These are phyloP conservation scores for Alternaria atra DNA, from an alignment of 2,329 filamentous ascomycete genomes.

Conservation along the genomic window DNA sequence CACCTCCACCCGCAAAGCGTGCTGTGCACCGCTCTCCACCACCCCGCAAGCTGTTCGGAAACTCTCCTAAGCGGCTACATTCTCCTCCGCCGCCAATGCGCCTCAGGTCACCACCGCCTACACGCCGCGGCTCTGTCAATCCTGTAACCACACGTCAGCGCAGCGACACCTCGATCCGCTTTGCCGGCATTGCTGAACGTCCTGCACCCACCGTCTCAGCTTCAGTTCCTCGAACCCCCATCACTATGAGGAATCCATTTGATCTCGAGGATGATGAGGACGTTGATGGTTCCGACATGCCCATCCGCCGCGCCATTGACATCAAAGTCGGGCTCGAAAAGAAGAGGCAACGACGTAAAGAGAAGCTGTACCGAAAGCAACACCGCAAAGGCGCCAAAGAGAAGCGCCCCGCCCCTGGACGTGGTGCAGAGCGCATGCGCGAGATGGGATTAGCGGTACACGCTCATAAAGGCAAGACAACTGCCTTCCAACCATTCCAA, in stretches of 20 bases:
- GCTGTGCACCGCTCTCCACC: slow-evolving; percentile 42
- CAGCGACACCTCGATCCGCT: slow-evolving; percentile 54
- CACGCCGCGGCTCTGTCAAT: slow-evolving; percentile 55
- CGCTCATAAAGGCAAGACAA: slow-evolving; percentile 66
- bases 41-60: slow-evolving; percentile 68
- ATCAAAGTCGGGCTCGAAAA: slow-evolving; percentile 91
- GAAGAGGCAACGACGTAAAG: slow-evolving; percentile 90
- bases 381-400: slow-evolving; percentile 82
- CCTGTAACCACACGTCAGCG: slow-evolving; percentile 46
- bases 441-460: slow-evolving; percentile 88
- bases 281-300: slow-evolving; percentile 58
- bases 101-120: slow-evolving; percentile 74
- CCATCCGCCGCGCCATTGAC: slow-evolving; percentile 92
- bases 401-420: slow-evolving; percentile 74
- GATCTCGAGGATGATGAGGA: slow-evolving; percentile 53
- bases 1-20: slow-evolving; percentile 55
- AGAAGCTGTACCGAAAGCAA: slow-evolving; percentile 90
- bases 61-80: slow-evolving; percentile 72
- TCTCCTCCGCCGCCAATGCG: slow-evolving; percentile 52
- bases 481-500: slow-evolving; percentile 37
- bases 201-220: slow-evolving; percentile 80
- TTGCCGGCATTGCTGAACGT: slow-evolving; percentile 65
- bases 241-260: slow-evolving; percentile 47
- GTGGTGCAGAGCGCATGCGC: slow-evolving; percentile 91
- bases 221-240: slow-evolving; percentile 82